These are phyloP conservation scores for Trichosporon faecale DNA, from an alignment of 1,284 basidiomycete genomes.

Conservation along the genomic window DNA sequence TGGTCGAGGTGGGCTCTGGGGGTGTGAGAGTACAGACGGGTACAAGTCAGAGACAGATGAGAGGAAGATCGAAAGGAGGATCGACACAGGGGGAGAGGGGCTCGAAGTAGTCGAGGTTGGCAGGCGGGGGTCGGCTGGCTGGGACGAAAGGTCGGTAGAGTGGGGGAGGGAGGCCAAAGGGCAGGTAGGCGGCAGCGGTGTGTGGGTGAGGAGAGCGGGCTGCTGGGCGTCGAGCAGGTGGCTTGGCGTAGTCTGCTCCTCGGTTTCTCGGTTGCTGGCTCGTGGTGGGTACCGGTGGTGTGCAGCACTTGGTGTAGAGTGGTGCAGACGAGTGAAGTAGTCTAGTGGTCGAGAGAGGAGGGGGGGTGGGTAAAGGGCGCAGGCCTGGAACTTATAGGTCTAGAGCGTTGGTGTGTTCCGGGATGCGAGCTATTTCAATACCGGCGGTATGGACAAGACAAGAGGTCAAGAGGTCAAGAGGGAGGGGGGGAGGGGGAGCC, in stretches of 20 bases:
- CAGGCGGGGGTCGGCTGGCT: not conserved
- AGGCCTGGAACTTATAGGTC: slow-evolving; percentile 1
- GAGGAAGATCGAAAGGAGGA: not conserved
- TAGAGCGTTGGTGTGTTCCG: slow-evolving; percentile 1
- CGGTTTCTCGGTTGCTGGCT: not conserved
- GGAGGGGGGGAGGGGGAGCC: not conserved
- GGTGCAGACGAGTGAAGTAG: not conserved
- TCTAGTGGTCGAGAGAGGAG: not conserved
- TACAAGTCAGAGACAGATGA: not conserved
- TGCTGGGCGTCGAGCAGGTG: not conserved
- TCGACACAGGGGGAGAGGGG: not conserved
- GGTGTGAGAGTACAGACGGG: not conserved
- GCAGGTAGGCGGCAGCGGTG: not conserved
- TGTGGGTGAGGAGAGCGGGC: not conserved
- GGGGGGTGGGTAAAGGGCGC: slow-evolving; percentile 1
- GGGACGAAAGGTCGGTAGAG: not conserved
- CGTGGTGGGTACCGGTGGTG: not conserved
- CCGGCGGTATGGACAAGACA: slow-evolving; percentile 6
- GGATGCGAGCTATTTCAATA: slow-evolving; percentile 9
- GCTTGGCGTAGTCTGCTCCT: not conserved
- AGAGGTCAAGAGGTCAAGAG: too few species aligned
- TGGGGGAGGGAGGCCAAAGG: not conserved
- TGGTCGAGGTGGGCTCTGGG: not conserved
- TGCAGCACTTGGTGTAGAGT: not conserved
- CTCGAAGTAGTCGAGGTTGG: not conserved